phyloP scores from a whole-genome alignment of 768 basidiomycete species.

The Russula ochroleuca region DNA sequence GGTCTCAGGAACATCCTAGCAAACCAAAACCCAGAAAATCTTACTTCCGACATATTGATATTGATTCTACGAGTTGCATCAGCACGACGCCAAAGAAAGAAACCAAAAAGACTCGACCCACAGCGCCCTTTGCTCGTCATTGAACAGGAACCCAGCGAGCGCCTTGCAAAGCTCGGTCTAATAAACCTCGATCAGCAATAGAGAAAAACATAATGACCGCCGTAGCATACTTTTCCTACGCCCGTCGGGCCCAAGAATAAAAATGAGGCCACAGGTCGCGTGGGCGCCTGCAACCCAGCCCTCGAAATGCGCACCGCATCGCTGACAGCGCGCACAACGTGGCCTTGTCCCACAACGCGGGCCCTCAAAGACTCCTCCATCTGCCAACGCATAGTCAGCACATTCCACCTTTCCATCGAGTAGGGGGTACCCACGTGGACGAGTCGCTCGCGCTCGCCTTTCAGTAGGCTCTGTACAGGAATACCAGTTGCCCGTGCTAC shows the following conservation, averaged over 20 bases:
- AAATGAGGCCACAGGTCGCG: slow-evolving; percentile 89
- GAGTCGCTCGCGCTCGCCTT: slow-evolving; percentile 85
- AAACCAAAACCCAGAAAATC: not conserved
- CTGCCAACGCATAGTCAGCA: slow-evolving; percentile 37
- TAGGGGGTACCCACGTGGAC: slow-evolving; percentile 62
- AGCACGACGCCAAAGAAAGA: not conserved
- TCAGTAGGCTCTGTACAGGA: slow-evolving; percentile 81
- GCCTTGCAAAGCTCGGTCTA: slow-evolving; percentile 89
- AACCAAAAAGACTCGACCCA: slow-evolving; percentile 35
- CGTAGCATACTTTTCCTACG: slow-evolving; percentile 61
- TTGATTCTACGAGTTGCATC: slow-evolving; percentile 54
- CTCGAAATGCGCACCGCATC: slow-evolving; percentile 92
- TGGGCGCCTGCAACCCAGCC: slow-evolving; percentile 84
- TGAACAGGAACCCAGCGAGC: slow-evolving; percentile 83
- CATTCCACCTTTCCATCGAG: not conserved
- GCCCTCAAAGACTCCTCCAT: slow-evolving; percentile 79
- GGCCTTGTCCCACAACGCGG: slow-evolving; percentile 87
- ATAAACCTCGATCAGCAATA: not conserved
- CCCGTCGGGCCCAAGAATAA: slow-evolving; percentile 87
- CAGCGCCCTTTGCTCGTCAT: slow-evolving; percentile 83
- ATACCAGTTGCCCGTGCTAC: slow-evolving; percentile 88
- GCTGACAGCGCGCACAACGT: slow-evolving; percentile 78
- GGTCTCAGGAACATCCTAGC: slow-evolving; percentile 9
- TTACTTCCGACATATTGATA: slow-evolving; percentile 88
- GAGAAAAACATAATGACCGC: not conserved